Evolutionary conservation across 306 rosid genomes (phyloP).

Genomic region (Pterocarpus macrocarpus): DNA sequence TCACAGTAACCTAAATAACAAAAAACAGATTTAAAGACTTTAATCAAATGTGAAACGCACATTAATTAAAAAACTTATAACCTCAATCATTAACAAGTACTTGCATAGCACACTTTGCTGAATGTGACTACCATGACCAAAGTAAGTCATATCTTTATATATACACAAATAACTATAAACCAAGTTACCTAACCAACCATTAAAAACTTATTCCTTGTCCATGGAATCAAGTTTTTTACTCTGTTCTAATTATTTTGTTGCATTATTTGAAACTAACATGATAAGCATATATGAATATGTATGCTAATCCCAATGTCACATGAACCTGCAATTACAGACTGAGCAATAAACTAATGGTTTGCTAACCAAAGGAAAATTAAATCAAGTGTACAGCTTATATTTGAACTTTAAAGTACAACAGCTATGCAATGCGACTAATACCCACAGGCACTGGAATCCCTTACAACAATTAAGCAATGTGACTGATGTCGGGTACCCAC

Average conservation of each 20-base stretch:
- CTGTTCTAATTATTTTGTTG: constrained; percentile 7
- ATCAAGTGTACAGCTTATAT: not conserved
- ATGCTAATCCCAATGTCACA: constrained; percentile 24
- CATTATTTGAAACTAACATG: constrained; percentile 15
- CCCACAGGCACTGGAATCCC: too few species aligned
- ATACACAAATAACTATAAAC: constrained; percentile 17
- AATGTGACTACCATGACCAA: not conserved
- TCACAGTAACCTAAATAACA: constrained; percentile 73
- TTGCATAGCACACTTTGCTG: not conserved
- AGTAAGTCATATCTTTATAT: constrained; percentile 22
- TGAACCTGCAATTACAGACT: constrained; percentile 1
- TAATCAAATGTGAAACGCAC: constrained; percentile 17
- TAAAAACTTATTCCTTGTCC: constrained; percentile 9
- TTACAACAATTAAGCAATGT: not conserved
- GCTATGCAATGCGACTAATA: not conserved
- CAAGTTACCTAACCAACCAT: constrained; percentile 7
- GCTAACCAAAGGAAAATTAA: not conserved
- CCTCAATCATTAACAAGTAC: constrained; percentile 16
- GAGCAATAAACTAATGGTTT: not conserved
- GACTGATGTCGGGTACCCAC: not conserved
- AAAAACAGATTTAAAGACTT: constrained; percentile 28
- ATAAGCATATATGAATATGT: constrained; percentile 4
- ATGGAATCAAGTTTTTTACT: constrained; percentile 20
- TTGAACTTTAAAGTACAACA: not conserved
- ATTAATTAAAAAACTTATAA: constrained; percentile 6